Base-by-base conservation (phyloP, 2,329 filamentous ascomycete species). In the Aulographum hederae region DNA sequence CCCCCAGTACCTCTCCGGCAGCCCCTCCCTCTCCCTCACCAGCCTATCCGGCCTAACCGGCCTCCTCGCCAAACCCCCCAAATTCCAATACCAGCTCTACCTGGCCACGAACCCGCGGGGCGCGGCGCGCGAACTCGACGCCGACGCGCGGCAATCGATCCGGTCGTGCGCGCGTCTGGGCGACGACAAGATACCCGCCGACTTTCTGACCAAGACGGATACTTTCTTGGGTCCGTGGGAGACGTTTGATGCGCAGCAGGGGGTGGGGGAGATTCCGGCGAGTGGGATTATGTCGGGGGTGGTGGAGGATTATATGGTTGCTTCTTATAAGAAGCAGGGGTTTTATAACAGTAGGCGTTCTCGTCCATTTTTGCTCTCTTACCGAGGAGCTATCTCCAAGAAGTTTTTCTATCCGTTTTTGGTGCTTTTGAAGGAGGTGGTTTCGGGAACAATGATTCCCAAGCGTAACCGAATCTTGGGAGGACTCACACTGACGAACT, bases 271-370 rank as follows among this genome's bases (percentile, higher is more conserved):
- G 25, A 35, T 35, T 6, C 29, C 33, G 11, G 19, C 26, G n/a
- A 21, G 17, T 16, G 33, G 33, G 6, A 35, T 35, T 16, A 35
- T 35, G 33, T 19, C 29, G 5, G 15, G 16, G 10, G n/a, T 18
- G 12, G 33, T 35, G 6, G 33, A 35, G 23, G 33, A 35, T 13
- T 35, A 35, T 26, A 35, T 35, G 33, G 33, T 35, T 6, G 20
- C 17, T 12, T 35, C 30, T 16, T 35, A 35, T 26, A 18, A 28
- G 20, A 35, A 35, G 25, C 33, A 35, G 18, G 33, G 33, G 6
- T 35, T 35, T 17, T 34, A 35, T 25, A 35, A 27, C 25, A 35
- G 31, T 32, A 18, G 13, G 23, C 8, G n/a, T n/a, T n/a, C n/a
- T n/a, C n/a, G n/a, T n/a, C n/a, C n/a, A n/a, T n/a, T n/a, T n/a